Base-by-base conservation (phyloP, 2,329 filamentous ascomycete species). In the Fusarium graminum region DNA sequence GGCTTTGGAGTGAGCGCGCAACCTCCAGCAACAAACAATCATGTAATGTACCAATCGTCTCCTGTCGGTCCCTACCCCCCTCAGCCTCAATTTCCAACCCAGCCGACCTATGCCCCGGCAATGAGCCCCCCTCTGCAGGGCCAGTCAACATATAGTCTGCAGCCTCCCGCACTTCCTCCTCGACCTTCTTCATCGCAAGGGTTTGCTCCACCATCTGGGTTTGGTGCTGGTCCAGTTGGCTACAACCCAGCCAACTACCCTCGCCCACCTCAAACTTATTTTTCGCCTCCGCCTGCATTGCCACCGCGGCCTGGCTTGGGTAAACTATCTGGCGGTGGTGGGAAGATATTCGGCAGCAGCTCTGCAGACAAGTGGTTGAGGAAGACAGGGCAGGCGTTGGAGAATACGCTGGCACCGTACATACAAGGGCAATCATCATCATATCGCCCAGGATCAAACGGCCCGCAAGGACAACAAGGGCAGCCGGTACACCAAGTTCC, bases 351-450 rank as follows among this genome's bases (percentile, higher is more conserved):
- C 44, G 74, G 75, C 26, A 72, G 73, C 57, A 72, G 71, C 32
- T 76, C 76, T 17, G 77, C 76, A 2, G 72, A 75, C 56, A 77
- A 74, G 52, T 78, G 76, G 73, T 47, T 79, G 13, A 75, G 73
- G 49, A 79, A 76, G 69, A 78, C 77, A 26, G 74, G 74, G 25
- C 72, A 76, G 43, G 74, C 72, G 13, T 61, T 79, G 22, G 77
- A 79, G 62, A 76, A 68, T 44, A 76, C 70, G 32, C 60, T 77
- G 42, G 76, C 73, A 22, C 68, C 74, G 4, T 74, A 76, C 39
- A 50, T 75, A 43, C 75, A 76, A 46, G 65, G 53, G 13, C 64
- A 68, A 17, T 29, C 50, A 10, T 51, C 55, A 28, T 39, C 55
- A n/a, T 52, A 68, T 44, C 61, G 57, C 29, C 67, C 60, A 17